phyloP scores from a whole-genome alignment of 2,329 filamentous ascomycete species.

The Diplodia mutila region DNA sequence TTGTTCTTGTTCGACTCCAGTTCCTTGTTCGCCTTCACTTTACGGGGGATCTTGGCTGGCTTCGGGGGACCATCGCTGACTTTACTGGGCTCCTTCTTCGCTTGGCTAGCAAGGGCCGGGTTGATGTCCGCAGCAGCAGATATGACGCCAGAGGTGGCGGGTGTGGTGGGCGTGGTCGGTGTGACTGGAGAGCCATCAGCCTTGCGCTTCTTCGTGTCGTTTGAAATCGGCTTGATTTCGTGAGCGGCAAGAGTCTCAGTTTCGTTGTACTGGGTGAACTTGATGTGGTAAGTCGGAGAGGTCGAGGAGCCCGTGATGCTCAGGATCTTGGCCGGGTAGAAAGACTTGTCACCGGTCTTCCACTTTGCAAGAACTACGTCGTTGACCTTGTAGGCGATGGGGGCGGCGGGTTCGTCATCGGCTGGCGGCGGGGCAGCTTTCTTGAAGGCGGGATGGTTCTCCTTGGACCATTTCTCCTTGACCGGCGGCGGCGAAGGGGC shows the following conservation, averaged over 20 bases:
- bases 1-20: slow-evolving; percentile 88
- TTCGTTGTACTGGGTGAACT: slow-evolving; percentile 90
- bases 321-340: slow-evolving; percentile 91
- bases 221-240: slow-evolving; percentile 38
- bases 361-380: slow-evolving; percentile 90
- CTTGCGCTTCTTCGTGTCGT: slow-evolving; percentile 68
- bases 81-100: slow-evolving; percentile 66
- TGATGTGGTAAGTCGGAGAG: slow-evolving; percentile 90
- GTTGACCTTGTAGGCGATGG: slow-evolving; percentile 72
- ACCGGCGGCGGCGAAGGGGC: slow-evolving; percentile 45
- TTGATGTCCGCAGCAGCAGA: slow-evolving; percentile 70
- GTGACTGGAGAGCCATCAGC: slow-evolving; percentile 71
- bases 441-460: slow-evolving; percentile 76
- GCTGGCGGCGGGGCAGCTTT: slow-evolving; percentile 46
- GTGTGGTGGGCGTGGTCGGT: slow-evolving; percentile 48
- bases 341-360: slow-evolving; percentile 83
- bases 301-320: slow-evolving; percentile 91
- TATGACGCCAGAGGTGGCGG: slow-evolving; percentile 57
- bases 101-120: slow-evolving; percentile 66
- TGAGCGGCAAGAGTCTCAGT: slow-evolving; percentile 70
- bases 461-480: slow-evolving; percentile 69
- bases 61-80: slow-evolving; percentile 61
- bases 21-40: slow-evolving; percentile 87
- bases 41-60: slow-evolving; percentile 70
- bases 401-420: slow-evolving; percentile 16